These are phyloP conservation scores for Claviceps sp. DNA, from an alignment of 2,329 filamentous ascomycete species.

Conservation along the genomic window DNA sequence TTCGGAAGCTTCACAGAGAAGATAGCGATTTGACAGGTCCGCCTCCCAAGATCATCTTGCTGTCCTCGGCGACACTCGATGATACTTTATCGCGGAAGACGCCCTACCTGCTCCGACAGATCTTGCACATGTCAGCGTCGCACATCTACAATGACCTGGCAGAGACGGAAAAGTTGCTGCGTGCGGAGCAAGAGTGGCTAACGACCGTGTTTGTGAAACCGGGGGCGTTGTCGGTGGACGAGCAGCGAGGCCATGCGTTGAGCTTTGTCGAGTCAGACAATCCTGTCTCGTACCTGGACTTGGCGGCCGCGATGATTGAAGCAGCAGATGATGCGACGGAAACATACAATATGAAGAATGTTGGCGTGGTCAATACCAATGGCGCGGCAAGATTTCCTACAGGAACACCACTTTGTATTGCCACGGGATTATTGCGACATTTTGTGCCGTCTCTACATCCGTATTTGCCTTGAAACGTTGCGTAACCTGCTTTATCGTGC, in stretches of 20 bases:
- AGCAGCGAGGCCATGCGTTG: conserved; percentile 26
- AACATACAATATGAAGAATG: conserved; percentile 13
- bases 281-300: conserved; percentile 16
- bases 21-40: background rate
- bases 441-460: conserved; percentile 1
- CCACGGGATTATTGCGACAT: conserved; percentile 1
- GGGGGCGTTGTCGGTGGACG: conserved; percentile 8
- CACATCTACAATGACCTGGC: conserved; percentile 9
- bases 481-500: too few relatives aligned
- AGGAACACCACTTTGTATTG: background rate
- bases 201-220: conserved; percentile 28
- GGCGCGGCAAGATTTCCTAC: background rate
- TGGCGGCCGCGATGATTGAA: conserved; percentile 32
- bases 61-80: conserved; percentile 29
- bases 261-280: conserved; percentile 23
- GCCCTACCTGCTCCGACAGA: conserved; percentile 14
- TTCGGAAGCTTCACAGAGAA: conserved; percentile 3
- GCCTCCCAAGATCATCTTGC: conserved; percentile 26
- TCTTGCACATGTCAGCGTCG: conserved; percentile 19
- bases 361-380: conserved; percentile 6
- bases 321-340: conserved; percentile 22
- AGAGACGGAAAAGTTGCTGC: conserved; percentile 24
- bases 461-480: background rate
- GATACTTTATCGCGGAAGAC: conserved; percentile 18
- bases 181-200: conserved; percentile 23